phyloP scores from a whole-genome alignment of 768 basidiomycete genomes.

The Aureoboletus auriporus region DNA sequence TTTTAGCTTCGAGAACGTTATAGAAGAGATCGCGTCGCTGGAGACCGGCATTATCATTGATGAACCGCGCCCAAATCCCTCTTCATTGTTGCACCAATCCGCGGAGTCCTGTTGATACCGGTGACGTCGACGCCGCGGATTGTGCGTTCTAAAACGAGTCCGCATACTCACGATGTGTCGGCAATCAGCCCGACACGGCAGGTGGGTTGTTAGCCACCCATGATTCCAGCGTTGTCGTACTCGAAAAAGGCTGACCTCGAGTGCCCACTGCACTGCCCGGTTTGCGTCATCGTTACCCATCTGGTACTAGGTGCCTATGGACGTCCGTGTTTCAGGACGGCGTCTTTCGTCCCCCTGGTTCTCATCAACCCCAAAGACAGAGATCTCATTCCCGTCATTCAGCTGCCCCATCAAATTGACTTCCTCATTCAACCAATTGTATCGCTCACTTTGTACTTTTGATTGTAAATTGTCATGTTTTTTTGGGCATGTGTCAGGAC shows the following conservation, averaged over 20 bases:
- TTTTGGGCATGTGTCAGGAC: neutral
- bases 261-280: conserved; percentile 4
- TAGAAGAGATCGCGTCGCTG: conserved; percentile 52
- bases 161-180: conserved; percentile 8
- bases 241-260: conserved; percentile 3
- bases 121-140: neutral
- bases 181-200: conserved; percentile 3
- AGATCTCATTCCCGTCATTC: conserved; percentile 6
- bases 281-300: conserved; percentile 5
- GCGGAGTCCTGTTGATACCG: conserved; percentile 1
- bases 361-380: conserved; percentile 4
- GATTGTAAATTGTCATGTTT: neutral
- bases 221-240: neutral
- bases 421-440: neutral
- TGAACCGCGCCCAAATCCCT: conserved; percentile 57
- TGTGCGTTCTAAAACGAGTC: neutral
- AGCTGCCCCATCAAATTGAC: neutral
- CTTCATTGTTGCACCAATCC: conserved; percentile 45
- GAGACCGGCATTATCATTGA: conserved; percentile 36
- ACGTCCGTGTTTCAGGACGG: neutral
- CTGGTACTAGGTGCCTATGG: conserved; percentile 1
- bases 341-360: neutral
- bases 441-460: conserved; percentile 5
- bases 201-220: neutral
- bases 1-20: conserved; percentile 59